Percentiles rank a stretch among this genome's conserved stretches.
Conservation (phyloP, 371 early-diverging fungal species). For the Actinomortierella ambigua region DNA sequence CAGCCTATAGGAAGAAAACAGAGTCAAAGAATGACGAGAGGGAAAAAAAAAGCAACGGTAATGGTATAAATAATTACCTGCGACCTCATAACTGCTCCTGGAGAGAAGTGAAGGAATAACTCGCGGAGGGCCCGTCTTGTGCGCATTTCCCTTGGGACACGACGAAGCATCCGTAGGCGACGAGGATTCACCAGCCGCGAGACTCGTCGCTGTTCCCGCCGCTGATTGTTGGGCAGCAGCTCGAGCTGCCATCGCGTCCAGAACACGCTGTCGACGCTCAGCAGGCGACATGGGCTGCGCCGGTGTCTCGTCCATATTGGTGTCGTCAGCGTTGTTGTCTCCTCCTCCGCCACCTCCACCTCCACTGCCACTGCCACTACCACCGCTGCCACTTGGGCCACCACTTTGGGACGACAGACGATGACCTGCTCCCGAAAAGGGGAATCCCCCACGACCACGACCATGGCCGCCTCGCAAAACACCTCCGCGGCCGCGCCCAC, state of each 20-base stretch:
- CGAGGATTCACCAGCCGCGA: slow-evolving; percentile 8
- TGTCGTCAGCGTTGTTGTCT: not conserved
- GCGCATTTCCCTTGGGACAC: no score
- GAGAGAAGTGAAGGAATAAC: slow-evolving; percentile 25
- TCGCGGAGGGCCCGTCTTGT: not conserved
- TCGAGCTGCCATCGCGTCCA: slow-evolving; percentile 28
- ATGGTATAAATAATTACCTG: slow-evolving; percentile 10
- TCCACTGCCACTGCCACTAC: no score
- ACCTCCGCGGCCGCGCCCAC: slow-evolving; percentile 15
- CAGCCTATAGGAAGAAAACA: not conserved
- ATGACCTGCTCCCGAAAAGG: slow-evolving; percentile 40
- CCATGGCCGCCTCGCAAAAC: slow-evolving; percentile 17
- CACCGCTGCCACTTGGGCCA: no score
- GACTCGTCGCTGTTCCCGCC: not conserved
- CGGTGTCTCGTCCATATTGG: not conserved
- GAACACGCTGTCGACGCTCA: slow-evolving; percentile 27
- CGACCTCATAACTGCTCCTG: slow-evolving; percentile 32
- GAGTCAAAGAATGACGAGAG: not conserved
- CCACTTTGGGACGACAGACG: slow-evolving; percentile 7
- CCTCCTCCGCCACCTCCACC: slow-evolving; percentile 6
- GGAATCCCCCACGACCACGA: slow-evolving; percentile 17
- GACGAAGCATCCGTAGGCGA: no score
- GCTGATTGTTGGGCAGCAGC: not conserved
- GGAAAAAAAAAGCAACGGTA: not conserved
- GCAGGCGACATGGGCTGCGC: not conserved